phyloP scores from a whole-genome alignment of 805 yeast species.

The Lachancea quebecensis region DNA sequence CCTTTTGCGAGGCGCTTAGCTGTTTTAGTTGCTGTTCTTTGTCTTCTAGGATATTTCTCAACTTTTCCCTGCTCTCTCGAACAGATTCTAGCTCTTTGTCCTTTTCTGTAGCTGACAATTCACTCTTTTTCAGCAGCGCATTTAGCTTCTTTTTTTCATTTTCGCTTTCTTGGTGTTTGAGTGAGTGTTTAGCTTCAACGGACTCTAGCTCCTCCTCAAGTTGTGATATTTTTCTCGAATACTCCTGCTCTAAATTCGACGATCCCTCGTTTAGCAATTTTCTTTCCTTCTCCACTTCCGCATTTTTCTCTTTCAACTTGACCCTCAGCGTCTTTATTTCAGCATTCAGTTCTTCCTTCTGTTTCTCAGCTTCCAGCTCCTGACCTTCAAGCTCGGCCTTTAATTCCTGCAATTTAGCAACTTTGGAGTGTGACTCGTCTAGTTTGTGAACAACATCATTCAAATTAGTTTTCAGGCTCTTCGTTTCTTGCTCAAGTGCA shows the following conservation, averaged over 20 bases:
- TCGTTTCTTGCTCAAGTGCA: not conserved
- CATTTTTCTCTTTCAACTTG: slow-evolving; percentile 33
- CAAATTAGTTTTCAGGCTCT: too few relatives aligned
- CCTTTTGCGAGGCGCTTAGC: not conserved
- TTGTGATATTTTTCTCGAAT: slow-evolving; percentile 27
- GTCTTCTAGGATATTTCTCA: not conserved
- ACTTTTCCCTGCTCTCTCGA: not conserved
- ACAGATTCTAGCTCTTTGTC: not conserved
- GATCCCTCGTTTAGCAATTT: slow-evolving; percentile 41
- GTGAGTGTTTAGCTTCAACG: not conserved
- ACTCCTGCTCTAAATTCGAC: slow-evolving; percentile 42
- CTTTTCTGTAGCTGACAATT: not conserved
- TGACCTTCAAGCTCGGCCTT: not conserved
- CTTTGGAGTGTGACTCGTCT: too few relatives aligned
- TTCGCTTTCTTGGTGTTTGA: slow-evolving; percentile 1
- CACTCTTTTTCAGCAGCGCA: slow-evolving; percentile 1
- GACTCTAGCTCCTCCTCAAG: slow-evolving; percentile 9
- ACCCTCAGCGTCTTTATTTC: slow-evolving; percentile 28
- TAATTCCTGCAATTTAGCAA: not conserved
- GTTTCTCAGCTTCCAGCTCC: not conserved
- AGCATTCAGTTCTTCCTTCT: slow-evolving; percentile 16
- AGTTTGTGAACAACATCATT: too few relatives aligned
- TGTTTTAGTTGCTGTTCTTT: slow-evolving; percentile 5
- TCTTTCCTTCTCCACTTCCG: slow-evolving; percentile 47
- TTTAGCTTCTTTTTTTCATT: slow-evolving; percentile 3